Evolutionary conservation across 192 early-diverging fungal genomes (phyloP).

Genomic region (Lobosporangium transversale): DNA sequence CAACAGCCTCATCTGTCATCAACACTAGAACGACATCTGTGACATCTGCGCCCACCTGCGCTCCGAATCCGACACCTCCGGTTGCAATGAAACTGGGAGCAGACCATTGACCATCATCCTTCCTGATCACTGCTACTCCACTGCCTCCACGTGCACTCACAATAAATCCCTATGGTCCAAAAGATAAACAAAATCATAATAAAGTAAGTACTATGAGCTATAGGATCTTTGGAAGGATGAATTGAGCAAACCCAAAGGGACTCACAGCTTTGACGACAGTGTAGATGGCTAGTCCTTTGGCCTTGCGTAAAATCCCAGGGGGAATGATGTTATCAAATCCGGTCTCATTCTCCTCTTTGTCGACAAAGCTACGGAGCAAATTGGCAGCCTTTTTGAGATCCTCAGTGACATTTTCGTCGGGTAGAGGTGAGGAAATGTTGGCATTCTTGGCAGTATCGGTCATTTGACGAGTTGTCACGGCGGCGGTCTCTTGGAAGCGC

Average conservation of each 20-base stretch:
- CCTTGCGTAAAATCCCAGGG: constrained; percentile 69
- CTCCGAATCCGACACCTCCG: constrained; percentile 87
- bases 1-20: constrained; percentile 87
- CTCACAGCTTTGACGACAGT: constrained; percentile 91
- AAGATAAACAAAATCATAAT: neutral
- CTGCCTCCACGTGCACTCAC: constrained; percentile 88
- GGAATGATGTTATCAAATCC: constrained; percentile 80
- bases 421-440: constrained; percentile 50
- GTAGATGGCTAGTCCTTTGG: constrained; percentile 92
- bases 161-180: constrained; percentile 74
- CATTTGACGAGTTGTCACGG: constrained; percentile 43
- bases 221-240: neutral
- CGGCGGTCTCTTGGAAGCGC: constrained; percentile 51
- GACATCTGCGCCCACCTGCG: constrained; percentile 87
- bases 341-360: constrained; percentile 48
- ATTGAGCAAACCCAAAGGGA: neutral
- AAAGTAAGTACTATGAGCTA: neutral
- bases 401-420: constrained; percentile 30
- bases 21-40: constrained; percentile 95
- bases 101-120: constrained; percentile 77
- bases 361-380: constrained; percentile 35
- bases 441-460: constrained; percentile 53
- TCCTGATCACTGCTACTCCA: constrained; percentile 81
- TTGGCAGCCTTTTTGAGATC: constrained; percentile 52
- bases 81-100: constrained; percentile 89